A percentile compares a stretch with the other conserved stretches of the same genome.
phyloP scores from a whole-genome alignment of 1,139 yeast genomes.

The Lodderomyces oxycetoniae region DNA sequence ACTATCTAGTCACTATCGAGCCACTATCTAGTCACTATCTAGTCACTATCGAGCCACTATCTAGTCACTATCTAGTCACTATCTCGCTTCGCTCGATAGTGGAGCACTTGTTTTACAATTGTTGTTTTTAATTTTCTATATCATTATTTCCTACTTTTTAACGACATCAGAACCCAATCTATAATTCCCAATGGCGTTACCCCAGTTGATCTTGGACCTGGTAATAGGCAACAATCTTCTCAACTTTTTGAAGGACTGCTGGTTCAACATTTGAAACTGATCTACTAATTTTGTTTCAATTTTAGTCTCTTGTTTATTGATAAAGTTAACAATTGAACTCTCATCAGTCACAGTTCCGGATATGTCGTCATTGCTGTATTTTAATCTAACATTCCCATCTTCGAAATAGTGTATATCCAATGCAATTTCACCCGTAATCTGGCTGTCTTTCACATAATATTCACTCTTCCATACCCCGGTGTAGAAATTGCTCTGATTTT shows the following conservation, averaged over 20 bases:
- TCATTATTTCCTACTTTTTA: slow-evolving; percentile 20
- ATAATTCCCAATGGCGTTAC: slow-evolving; percentile 85
- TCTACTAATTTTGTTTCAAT: slow-evolving; percentile 58
- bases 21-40: too few species aligned
- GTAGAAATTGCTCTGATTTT: slow-evolving; percentile 75
- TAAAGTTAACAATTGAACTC: slow-evolving; percentile 43
- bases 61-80: too few species aligned
- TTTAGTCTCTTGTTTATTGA: slow-evolving; percentile 55
- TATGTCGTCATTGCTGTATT: slow-evolving; percentile 30
- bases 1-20: too few species aligned
- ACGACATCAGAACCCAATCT: slow-evolving; percentile 82
- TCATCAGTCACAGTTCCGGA: slow-evolving; percentile 17
- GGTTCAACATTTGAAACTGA: slow-evolving; percentile 70
- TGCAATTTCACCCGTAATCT: slow-evolving; percentile 49
- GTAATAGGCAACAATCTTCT: slow-evolving; percentile 92
- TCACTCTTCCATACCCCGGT: slow-evolving; percentile 85
- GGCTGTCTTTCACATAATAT: slow-evolving; percentile 42
- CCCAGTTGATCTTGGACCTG: slow-evolving; percentile 91
- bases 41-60: too few species aligned
- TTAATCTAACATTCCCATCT: slow-evolving; percentile 89
- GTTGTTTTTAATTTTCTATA: too few species aligned
- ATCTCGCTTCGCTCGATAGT: too few species aligned
- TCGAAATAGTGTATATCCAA: slow-evolving; percentile 90
- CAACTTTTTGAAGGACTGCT: slow-evolving; percentile 72
- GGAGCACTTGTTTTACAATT: too few species aligned